A percentile compares a stretch with the other conserved stretches of the same genome.
These are phyloP conservation scores for Vitis labrusca DNA, from an alignment of 164 flowering plant genomes.

Conservation along the genomic window DNA sequence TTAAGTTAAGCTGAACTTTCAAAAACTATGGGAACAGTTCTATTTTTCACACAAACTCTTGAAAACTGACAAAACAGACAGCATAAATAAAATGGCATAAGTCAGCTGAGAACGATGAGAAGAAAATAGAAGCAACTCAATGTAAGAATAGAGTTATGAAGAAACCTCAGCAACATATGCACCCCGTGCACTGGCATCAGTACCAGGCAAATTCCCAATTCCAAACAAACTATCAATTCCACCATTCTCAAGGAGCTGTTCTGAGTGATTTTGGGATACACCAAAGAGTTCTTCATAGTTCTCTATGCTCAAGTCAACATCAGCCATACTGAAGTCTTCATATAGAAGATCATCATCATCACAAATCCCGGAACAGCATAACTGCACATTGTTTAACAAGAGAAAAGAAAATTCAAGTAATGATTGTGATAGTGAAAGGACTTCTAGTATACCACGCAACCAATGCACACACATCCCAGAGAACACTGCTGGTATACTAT, in stretches of 20 bases:
- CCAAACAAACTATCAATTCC: constrained; percentile 78
- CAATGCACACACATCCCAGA: too few relatives aligned
- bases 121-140: neutral
- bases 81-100: neutral
- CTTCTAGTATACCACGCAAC: too few relatives aligned
- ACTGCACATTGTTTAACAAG: constrained; percentile 32
- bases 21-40: neutral
- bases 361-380: constrained; percentile 31
- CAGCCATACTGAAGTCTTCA: constrained; percentile 73
- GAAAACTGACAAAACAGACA: neutral
- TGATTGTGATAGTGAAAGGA: too few relatives aligned
- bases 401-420: too few relatives aligned
- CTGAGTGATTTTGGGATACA: constrained; percentile 49
- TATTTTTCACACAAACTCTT: neutral
- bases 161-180: constrained; percentile 56
- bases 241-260: constrained; percentile 69
- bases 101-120: neutral
- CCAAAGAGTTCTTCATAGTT: constrained; percentile 91
- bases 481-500: constrained; percentile 3
- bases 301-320: constrained; percentile 71
- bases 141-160: constrained; percentile 1
- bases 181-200: constrained; percentile 52
- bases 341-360: constrained; percentile 51
- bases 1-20: neutral
- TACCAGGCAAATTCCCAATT: constrained; percentile 48